phyloP scores from a whole-genome alignment of 208 protist genomes.

The Crithidia sp. region DNA sequence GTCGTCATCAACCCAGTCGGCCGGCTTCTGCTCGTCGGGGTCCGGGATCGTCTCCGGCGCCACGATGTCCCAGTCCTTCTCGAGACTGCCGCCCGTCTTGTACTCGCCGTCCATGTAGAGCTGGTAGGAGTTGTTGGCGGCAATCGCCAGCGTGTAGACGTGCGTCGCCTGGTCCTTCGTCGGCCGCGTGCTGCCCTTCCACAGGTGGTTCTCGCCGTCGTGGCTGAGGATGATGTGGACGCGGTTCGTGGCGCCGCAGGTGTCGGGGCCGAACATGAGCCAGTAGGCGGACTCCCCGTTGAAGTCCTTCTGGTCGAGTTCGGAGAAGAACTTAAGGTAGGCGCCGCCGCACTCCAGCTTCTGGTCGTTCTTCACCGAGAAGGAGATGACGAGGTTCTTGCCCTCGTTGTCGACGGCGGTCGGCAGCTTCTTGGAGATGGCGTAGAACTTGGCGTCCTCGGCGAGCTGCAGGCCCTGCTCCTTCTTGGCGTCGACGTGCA shows the following conservation, averaged over 20 bases:
- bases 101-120: constrained; percentile 86
- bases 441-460: constrained; percentile 91
- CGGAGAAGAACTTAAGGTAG: constrained; percentile 95
- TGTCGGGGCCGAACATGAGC: constrained; percentile 97
- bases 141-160: constrained; percentile 93
- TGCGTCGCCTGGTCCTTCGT: constrained; percentile 89
- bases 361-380: constrained; percentile 92
- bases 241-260: constrained; percentile 82
- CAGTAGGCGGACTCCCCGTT: constrained; percentile 88
- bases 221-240: constrained; percentile 95
- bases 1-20: constrained; percentile 82
- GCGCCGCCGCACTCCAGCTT: constrained; percentile 92
- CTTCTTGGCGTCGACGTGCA: constrained; percentile 65
- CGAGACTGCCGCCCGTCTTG: constrained; percentile 68
- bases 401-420: constrained; percentile 79
- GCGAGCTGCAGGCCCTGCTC: constrained; percentile 88
- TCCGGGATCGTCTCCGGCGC: constrained; percentile 83
- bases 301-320: constrained; percentile 80
- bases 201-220: constrained; percentile 92
- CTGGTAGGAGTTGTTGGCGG: constrained; percentile 93
- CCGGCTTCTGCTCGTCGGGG: constrained; percentile 91
- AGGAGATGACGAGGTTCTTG: constrained; percentile 93
- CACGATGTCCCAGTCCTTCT: constrained; percentile 93
- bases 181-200: constrained; percentile 68
- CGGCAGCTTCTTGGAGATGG: constrained; percentile 78